These are phyloP conservation scores for Butyriboletus loyo DNA, from an alignment of 768 basidiomycete species.

Conservation along the genomic window DNA sequence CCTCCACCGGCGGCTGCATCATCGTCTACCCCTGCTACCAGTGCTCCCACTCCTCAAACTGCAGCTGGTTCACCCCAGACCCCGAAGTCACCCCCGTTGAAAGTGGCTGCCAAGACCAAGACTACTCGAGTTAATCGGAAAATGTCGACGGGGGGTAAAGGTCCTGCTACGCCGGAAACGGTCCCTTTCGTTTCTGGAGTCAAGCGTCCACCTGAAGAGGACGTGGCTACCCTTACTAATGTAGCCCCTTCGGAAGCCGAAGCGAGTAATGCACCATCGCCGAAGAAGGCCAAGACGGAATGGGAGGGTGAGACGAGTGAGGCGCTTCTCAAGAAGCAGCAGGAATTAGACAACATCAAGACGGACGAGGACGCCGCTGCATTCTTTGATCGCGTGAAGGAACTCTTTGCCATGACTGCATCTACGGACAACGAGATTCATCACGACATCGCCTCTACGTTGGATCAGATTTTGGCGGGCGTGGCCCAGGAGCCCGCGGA, in stretches of 20 bases:
- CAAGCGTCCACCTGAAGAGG: conserved; percentile 37
- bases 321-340: conserved; percentile 39
- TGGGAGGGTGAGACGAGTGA: conserved; percentile 64
- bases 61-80: conserved; percentile 56
- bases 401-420: conserved; percentile 54
- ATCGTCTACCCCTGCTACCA: conserved; percentile 50
- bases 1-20: conserved; percentile 45
- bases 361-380: conserved; percentile 62
- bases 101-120: conserved; percentile 47
- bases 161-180: conserved; percentile 36
- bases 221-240: conserved; percentile 22
- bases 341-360: conserved; percentile 47
- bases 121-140: conserved; percentile 26
- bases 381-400: conserved; percentile 63
- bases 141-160: conserved; percentile 30
- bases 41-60: conserved; percentile 39
- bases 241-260: conserved; percentile 33
- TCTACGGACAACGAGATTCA: conserved; percentile 37
- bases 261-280: conserved; percentile 53
- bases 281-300: conserved; percentile 69
- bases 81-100: conserved; percentile 69
- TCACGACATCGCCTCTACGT: conserved; percentile 53
- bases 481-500: conserved; percentile 41
- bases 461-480: conserved; percentile 63
- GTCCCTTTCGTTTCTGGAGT: conserved; percentile 30